A percentile compares a stretch with the other conserved stretches of the same genome.
phyloP scores from a whole-genome alignment of 1,139 yeast species.

The Lodderomyces orthopsilosis region DNA sequence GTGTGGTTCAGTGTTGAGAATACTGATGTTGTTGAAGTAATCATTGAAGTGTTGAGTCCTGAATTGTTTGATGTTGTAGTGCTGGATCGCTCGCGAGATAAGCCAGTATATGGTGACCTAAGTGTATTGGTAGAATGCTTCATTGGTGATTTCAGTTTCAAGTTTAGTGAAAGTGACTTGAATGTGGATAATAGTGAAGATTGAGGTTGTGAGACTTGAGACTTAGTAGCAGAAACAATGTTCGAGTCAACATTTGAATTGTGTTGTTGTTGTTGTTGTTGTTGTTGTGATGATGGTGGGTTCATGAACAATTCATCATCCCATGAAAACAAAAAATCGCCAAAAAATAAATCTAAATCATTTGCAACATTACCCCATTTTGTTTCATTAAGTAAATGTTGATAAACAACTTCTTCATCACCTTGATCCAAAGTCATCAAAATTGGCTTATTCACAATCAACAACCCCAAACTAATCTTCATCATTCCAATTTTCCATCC shows the following conservation, averaged over 20 bases:
- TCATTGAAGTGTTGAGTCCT: not conserved
- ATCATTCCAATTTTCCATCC: slow-evolving; percentile 66
- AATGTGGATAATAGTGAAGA: not conserved
- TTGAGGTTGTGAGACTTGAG: not conserved
- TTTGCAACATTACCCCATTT: slow-evolving; percentile 52
- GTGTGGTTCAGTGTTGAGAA: slow-evolving; percentile 13
- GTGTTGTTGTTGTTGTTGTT: not conserved
- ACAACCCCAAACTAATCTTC: slow-evolving; percentile 56
- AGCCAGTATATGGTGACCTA: slow-evolving; percentile 5
- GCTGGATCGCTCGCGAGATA: slow-evolving; percentile 14
- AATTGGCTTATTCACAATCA: slow-evolving; percentile 51
- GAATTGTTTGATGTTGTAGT: slow-evolving; percentile 12
- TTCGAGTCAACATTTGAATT: not conserved
- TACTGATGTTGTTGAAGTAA: slow-evolving; percentile 3
- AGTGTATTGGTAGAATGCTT: slow-evolving; percentile 9
- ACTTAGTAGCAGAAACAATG: not conserved
- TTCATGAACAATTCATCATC: slow-evolving; percentile 30
- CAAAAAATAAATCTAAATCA: slow-evolving; percentile 46
- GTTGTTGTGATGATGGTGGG: not conserved
- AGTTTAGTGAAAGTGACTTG: not conserved
- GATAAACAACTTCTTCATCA: slow-evolving; percentile 62
- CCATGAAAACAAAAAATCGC: slow-evolving; percentile 37
- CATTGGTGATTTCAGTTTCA: slow-evolving; percentile 2
- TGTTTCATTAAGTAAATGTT: slow-evolving; percentile 56
- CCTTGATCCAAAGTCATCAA: slow-evolving; percentile 42